Evolutionary conservation across 2,329 filamentous ascomycete genomes (phyloP), one percentile per base, ranked within the genome.

Genomic region (Trichoderma gracile): DNA sequence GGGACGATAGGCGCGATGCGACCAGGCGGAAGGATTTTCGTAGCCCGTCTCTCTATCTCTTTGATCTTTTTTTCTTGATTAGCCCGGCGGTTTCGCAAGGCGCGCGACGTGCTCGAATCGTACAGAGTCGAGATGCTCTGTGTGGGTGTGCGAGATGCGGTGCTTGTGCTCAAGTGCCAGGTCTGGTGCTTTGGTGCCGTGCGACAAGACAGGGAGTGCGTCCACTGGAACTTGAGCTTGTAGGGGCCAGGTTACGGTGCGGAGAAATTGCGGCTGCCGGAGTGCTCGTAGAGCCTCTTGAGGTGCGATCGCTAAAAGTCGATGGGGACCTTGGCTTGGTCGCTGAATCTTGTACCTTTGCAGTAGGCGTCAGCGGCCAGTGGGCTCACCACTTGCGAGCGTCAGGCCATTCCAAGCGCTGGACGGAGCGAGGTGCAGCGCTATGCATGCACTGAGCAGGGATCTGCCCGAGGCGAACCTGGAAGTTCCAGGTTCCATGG

Each of bases 261-360:
- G 70, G 68, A 72, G 68, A 70, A 69, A 72, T 66, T 73, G 60
- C 17, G 27, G 68, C 45, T 71, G 72, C 71, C 56, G 63, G 47
- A 38, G 8, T 21, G 25, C 33, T 8, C n/a, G 25, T 15, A 19
- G 14, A 38, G 42, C 56, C n/a, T 27, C 38, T 30, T 30, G 50
- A 19, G 43, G 52, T 43, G 42, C 42, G 40, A 43, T 42, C 53
- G 61, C 55, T 59, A 27, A 59, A 38, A 59, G 43, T 19, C 30
- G 56, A 45, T 59, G 56, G n/a, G n/a, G n/a, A n/a, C n/a, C n/a
- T n/a, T n/a, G n/a, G 38, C 33, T 21, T 40, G 8, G 38, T n/a
- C 30, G 23, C 21, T 33, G 52, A 15, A 47, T 6, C 6, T 21
- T 47, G 43, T 47, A 40, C 42, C n/a, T 17, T 15, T 1, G n/a